phyloP scores from a whole-genome alignment of 1,139 yeast species.

The Yarrowia galli region DNA sequence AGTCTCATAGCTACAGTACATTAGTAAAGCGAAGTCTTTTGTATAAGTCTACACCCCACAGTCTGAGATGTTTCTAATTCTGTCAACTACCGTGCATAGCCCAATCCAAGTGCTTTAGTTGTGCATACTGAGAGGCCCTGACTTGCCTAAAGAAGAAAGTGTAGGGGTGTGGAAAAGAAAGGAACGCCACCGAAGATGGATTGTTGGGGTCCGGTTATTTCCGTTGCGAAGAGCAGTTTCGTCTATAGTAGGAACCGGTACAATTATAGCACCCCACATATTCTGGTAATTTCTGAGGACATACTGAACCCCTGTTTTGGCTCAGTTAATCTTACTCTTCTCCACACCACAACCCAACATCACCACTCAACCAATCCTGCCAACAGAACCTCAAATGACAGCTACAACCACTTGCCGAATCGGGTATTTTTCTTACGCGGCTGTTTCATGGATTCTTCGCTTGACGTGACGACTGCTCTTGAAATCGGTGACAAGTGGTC shows the following conservation, averaged over 20 bases:
- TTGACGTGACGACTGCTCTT: too few species aligned
- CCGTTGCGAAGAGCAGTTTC: background rate
- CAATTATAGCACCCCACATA: too few species aligned
- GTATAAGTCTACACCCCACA: too few species aligned
- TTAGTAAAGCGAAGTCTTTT: too few species aligned
- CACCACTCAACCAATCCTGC: background rate
- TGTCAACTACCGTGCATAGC: conserved; percentile 14
- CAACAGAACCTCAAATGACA: background rate
- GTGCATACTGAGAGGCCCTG: background rate
- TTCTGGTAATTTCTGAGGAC: too few species aligned
- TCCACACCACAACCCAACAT: background rate
- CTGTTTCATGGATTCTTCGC: too few species aligned
- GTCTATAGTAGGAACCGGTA: too few species aligned
- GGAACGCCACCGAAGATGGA: background rate
- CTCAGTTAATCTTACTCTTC: too few species aligned
- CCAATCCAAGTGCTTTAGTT: background rate
- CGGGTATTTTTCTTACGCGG: too few species aligned
- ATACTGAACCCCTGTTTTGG: too few species aligned
- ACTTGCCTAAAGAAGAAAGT: background rate
- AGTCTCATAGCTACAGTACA: too few species aligned
- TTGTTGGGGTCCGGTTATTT: background rate
- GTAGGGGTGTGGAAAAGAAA: background rate
- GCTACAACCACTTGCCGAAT: background rate
- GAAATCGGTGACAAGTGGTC: too few species aligned
- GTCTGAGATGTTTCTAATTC: background rate